These are phyloP conservation scores for Linnemannia elongata DNA, from an alignment of 192 early-diverging fungal genomes.

Conservation along the genomic window DNA sequence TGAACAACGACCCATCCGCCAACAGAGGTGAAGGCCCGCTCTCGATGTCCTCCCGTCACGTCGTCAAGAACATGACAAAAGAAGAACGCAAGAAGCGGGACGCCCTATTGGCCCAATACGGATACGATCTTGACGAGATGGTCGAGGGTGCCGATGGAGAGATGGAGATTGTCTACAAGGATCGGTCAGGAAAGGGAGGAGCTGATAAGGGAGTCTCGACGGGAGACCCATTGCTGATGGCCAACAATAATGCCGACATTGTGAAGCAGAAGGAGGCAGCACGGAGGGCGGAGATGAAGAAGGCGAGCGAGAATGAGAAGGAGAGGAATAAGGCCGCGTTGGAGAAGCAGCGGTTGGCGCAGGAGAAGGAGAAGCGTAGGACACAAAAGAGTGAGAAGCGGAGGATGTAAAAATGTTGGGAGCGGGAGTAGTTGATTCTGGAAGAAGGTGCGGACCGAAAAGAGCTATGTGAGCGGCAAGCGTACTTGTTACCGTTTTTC, in stretches of 20 bases:
- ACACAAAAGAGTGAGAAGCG: constrained; percentile 68
- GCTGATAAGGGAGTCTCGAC: not conserved
- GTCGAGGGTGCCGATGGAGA: constrained; percentile 73
- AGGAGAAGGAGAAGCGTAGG: constrained; percentile 64
- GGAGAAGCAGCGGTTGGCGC: constrained; percentile 66
- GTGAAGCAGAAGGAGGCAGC: constrained; percentile 71
- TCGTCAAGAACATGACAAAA: constrained; percentile 62
- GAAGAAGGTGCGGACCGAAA: not conserved
- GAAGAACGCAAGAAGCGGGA: constrained; percentile 68
- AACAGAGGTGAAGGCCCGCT: constrained; percentile 28
- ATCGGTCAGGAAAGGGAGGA: constrained; percentile 33
- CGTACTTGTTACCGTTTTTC: not conserved
- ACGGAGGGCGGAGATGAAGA: constrained; percentile 63
- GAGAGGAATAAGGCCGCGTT: constrained; percentile 65
- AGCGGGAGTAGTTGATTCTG: not conserved
- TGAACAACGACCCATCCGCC: constrained; percentile 13
- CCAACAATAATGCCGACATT: constrained; percentile 71
- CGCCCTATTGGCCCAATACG: constrained; percentile 68
- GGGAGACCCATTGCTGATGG: constrained; percentile 54
- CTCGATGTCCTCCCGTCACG: constrained; percentile 41
- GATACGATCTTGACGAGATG: constrained; percentile 71
- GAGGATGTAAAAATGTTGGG: constrained; percentile 52
- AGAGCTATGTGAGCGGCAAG: not conserved
- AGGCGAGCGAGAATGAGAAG: constrained; percentile 64
- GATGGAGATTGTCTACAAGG: constrained; percentile 73